Conservation (phyloP, 805 yeast genomes). For the Yarrowia yakushimensis region DNA sequence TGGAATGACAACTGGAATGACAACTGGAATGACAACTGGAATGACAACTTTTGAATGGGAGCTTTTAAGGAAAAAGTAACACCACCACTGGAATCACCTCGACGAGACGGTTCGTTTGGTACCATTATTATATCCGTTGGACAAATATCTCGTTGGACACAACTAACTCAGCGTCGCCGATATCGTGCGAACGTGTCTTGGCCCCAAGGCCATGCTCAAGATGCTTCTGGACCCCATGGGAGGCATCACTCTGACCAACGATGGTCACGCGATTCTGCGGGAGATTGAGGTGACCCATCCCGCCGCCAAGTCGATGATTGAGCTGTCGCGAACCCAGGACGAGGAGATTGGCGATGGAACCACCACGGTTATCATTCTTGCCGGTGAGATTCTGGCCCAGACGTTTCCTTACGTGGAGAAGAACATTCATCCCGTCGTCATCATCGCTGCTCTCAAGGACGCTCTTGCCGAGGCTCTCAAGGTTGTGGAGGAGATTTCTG, state of each 20-base stretch:
- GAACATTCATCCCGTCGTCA: constrained; percentile 94
- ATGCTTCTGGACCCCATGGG: constrained; percentile 94
- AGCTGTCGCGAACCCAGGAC: constrained; percentile 93
- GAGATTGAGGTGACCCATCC: constrained; percentile 98
- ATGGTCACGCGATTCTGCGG: constrained; percentile 96
- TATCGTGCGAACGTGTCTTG: constrained; percentile 94
- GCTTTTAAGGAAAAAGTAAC: background rate
- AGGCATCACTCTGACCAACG: constrained; percentile 94
- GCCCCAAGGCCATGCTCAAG: constrained; percentile 98
- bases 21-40: no score
- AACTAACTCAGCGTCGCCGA: constrained; percentile 64
- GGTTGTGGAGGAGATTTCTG: constrained; percentile 76
- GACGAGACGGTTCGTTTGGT: background rate
- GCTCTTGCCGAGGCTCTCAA: constrained; percentile 89
- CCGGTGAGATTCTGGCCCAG: constrained; percentile 95
- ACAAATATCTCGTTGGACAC: no score
- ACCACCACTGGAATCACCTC: background rate
- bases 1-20: no score
- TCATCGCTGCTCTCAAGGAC: constrained; percentile 87
- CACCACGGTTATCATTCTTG: constrained; percentile 92
- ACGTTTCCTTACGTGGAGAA: constrained; percentile 88
- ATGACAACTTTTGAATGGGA: no score
- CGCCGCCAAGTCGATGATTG: constrained; percentile 98
- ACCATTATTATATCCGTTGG: background rate
- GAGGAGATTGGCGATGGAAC: constrained; percentile 99